Base-by-base conservation (phyloP, 2,329 filamentous ascomycete genomes). In the Moelleriella libera region DNA sequence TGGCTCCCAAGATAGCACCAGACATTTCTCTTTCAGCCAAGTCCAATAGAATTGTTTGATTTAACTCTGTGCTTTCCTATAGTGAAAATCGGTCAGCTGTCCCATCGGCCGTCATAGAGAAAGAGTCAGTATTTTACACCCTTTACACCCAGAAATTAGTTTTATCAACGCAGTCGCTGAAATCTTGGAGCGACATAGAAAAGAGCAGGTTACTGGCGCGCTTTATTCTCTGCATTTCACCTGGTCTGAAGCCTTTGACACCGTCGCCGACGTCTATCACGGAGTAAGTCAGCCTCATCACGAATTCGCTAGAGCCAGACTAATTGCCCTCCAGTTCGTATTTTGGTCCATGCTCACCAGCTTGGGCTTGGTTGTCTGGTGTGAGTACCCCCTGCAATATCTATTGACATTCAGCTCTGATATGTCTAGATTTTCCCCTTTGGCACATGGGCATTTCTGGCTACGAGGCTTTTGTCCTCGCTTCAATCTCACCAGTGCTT, bases 381-480 rank as follows among this genome's bases (percentile, higher is more conserved):
- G 83, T 88, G 79, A 76, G 83, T 77, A 29, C 29, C 10, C 41
- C 45, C 30, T 30, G 41, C 39, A 12, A 39, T 10, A 43, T 21
- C 2, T 21, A 21, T 21, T 43, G 29, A 30, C 21, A 11, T 44
- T 28, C 8, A 43, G 41, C n/a, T 6, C 10, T 45, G 30, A 32
- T 30, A 6, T 1, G 29, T 43, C 41, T 45, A 88, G 84, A 94
- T 65, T 98, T 98, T 63, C 92, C 92, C 11, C 77, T 98, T 9
- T 98, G 92, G 92, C 81, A 96, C 63, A 98, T 98, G 92, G 92
- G 92, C 30, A 94, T 98, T 51, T 97, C 90, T 4, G 92, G 92
- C 52, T 98, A 92, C 60, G 92, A 98, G 67, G 83, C 82, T 42
- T 74, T 94, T 54, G 82, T 98, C 58, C 83, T 97, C 80, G 78